Evolutionary conservation across 306 rosid genomes (phyloP), one percentile per base, ranked within the genome.

Genomic region (Cicer arietinum): DNA sequence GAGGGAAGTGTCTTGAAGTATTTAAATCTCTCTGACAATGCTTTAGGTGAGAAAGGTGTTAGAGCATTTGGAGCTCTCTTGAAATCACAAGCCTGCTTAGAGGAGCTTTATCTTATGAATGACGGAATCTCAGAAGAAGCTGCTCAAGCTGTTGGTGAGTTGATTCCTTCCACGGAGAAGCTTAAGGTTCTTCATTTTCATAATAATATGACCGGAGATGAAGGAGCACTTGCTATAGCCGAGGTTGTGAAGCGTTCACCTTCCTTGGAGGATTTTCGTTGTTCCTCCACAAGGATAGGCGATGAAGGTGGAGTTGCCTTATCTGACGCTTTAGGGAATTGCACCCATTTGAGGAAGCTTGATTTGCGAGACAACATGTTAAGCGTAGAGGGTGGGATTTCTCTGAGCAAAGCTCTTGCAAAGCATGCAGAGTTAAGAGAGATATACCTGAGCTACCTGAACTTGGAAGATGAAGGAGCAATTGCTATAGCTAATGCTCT

Each of bases 331-430:
- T 86, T 95, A 4, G 87, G 67, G 48, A 83, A 74, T 51, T 90
- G 92, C 70, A 45, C 85, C 73, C 75, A 65, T 77, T 56, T 95
- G 84, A 84, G 79, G 89, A 90, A 89, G 93, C 92, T 95, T 41
- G 98, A 95, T 74, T 82, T 95, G 63, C 82, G 89, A 59, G 99
- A 95, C 84, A 95, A 95, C 89, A 95, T 90, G 92, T 88, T 95
- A 79, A 98, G 96, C 3, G 84, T 86, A 37, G 96, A 90, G 53
- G 91, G 89, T 71, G 99, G 96, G 69, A 16, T 90, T 61, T 84
- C 96, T 43, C 80, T 95, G 68, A 90, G 97, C 77, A 89, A 83
- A 88, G 89, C 97, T 63, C 88, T 95, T 70, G 71, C 91, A 22
- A 81, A 80, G 62, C 94, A 86, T 76, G 74, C 82, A 43, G 84